These are phyloP conservation scores for Annulohypoxylon moriforme DNA, from an alignment of 495 filamentous ascomycete genomes.

Conservation along the genomic window DNA sequence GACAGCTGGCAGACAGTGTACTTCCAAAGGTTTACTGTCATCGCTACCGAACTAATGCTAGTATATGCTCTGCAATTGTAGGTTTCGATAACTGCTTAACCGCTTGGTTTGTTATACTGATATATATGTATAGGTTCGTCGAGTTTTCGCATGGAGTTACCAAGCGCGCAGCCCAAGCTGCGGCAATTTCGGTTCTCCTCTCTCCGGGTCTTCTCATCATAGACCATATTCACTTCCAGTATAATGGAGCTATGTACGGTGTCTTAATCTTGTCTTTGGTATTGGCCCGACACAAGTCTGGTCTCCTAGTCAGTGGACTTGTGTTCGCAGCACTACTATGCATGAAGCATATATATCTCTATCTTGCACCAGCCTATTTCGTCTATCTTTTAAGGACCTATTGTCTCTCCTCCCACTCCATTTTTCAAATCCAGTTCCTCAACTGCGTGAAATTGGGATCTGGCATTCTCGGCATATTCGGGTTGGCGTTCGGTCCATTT, in stretches of 20 bases:
- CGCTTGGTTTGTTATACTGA: constrained; percentile 19
- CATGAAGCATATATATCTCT: constrained; percentile 98
- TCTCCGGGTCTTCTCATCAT: constrained; percentile 96
- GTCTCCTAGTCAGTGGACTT: constrained; percentile 79
- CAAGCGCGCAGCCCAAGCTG: constrained; percentile 84
- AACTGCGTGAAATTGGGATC: constrained; percentile 86
- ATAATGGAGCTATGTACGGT: constrained; percentile 97
- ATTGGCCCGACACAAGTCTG: constrained; percentile 79
- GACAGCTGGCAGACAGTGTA: constrained; percentile 92
- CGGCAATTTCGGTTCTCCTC: constrained; percentile 88
- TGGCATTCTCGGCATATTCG: constrained; percentile 78
- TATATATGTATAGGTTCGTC: constrained; percentile 67
- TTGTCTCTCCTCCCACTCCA: constrained; percentile 82
- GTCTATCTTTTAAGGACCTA: constrained; percentile 85
- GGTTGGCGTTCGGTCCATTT: constrained; percentile 89
- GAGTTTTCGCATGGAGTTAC: constrained; percentile 70
- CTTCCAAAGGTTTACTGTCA: constrained; percentile 90
- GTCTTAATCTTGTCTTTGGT: constrained; percentile 87
- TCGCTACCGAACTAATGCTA: constrained; percentile 85
- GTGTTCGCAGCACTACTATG: constrained; percentile 87
- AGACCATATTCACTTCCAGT: constrained; percentile 99
- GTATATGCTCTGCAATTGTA: constrained; percentile 86
- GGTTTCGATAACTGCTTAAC: background rate
- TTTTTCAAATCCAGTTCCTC: constrained; percentile 78
- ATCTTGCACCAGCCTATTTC: constrained; percentile 96